Evolutionary conservation across 2,329 filamentous ascomycete species (phyloP).

Genomic region (Neospermospora avenae): DNA sequence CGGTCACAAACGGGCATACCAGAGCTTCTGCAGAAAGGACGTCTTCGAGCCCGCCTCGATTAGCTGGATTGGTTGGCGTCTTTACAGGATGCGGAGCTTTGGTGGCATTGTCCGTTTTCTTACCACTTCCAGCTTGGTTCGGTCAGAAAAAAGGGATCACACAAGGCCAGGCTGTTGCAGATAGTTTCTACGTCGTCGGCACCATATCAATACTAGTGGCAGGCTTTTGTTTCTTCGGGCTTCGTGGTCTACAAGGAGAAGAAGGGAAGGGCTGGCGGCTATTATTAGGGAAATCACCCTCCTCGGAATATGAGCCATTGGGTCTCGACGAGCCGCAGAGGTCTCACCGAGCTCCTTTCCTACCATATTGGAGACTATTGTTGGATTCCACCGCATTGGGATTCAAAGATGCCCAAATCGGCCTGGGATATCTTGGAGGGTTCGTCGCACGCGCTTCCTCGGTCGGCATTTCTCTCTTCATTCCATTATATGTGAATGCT

Average conservation of each 20-base stretch:
- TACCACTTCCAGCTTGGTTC: constrained; percentile 83
- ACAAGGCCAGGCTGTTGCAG: constrained; percentile 69
- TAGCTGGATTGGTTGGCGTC: constrained; percentile 87
- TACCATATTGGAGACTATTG: constrained; percentile 59
- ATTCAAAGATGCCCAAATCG: constrained; percentile 73
- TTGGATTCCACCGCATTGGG: constrained; percentile 65
- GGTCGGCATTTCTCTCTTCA: constrained; percentile 91
- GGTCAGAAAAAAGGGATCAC: constrained; percentile 66
- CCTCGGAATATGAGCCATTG: constrained; percentile 20
- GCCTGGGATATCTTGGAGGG: constrained; percentile 84
- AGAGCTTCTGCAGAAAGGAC: constrained; percentile 19
- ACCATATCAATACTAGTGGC: constrained; percentile 68
- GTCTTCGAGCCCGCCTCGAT: constrained; percentile 50
- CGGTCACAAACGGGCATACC: constrained; percentile 8
- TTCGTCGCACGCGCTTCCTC: constrained; percentile 94
- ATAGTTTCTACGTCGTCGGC: constrained; percentile 87
- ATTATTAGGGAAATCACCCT: constrained; percentile 43
- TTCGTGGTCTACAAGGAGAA: constrained; percentile 68
- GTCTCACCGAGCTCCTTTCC: constrained; percentile 30
- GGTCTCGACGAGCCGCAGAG: constrained; percentile 1
- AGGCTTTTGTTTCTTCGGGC: constrained; percentile 72
- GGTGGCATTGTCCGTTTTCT: constrained; percentile 75
- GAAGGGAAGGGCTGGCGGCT: constrained; percentile 70
- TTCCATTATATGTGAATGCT: constrained; percentile 88
- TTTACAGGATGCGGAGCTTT: constrained; percentile 92